Evolutionary conservation across 169 alveolate genomes (phyloP), one percentile per base, ranked within the genome.

Genomic region (Plasmodium berghei): DNA sequence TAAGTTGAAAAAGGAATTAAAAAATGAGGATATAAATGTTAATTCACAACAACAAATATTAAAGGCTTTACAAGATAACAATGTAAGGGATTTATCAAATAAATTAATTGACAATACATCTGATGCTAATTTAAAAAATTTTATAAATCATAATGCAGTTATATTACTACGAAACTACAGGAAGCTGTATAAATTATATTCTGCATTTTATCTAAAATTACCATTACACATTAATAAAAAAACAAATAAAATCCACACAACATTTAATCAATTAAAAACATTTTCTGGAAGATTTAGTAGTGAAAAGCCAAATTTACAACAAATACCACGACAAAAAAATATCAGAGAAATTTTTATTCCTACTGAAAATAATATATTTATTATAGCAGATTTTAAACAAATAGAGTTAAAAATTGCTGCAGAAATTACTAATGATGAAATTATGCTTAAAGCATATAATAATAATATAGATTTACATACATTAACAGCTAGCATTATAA

Each of bases 251-350:
- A 95, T 95, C 26, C 96, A 95, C 73, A 94, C 97, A 10, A 94
- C 94, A 42, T 93, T 94, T 91, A 94, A 95, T 85, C 97, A 95
- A 71, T 92, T 91, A 64, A 97, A 97, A 40, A 96, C 97, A 8
- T 97, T 93, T 74, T 93, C 96, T 40, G 97, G 97, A 14, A 93
- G 97, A 48, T 95, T 95, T 89, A 94, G 97, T 69, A 95, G 97
- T 87, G 97, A 95, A 54, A 87, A 93, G 16, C 97, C 97, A 14
- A 95, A 95, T 88, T 93, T 95, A 58, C 97, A 95, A 86, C 97
- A 95, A 66, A 94, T 95, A n/a, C 97, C 97, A 4, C 70, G 97
- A 20, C 97, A 95, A 67, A 69, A 77, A 48, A 66, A 92, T 42
- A 95, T 95, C 63, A 92, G 97, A 55, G 96, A 93, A 69, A 95